Percentiles rank a stretch among this genome's conserved stretches.
Evolutionary conservation across 148 eudicot species (phyloP).

Genomic region (Chenopodium suecicum): DNA sequence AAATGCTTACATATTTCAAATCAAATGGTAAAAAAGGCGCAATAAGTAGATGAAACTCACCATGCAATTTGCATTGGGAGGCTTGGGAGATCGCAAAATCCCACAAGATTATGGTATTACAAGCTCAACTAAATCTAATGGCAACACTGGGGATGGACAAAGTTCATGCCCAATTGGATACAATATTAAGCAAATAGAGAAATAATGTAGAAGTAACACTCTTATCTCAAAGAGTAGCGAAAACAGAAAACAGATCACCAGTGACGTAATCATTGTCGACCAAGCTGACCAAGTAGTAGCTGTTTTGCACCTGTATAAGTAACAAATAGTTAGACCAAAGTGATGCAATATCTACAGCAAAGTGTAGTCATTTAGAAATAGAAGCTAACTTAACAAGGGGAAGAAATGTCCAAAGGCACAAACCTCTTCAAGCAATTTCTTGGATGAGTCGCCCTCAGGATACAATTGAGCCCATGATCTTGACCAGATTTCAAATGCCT

Average conservation of each 20-base stretch:
- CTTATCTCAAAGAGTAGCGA: slow-evolving; percentile 29
- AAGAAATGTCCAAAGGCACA: slow-evolving; percentile 5
- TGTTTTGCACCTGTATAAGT: slow-evolving; percentile 38
- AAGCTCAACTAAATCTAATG: slow-evolving; percentile 2
- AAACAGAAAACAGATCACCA: slow-evolving; percentile 39
- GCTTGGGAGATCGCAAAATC: slow-evolving; percentile 24
- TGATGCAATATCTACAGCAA: background rate
- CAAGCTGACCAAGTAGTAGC: slow-evolving; percentile 51
- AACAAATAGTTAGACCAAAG: background rate
- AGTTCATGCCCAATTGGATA: background rate
- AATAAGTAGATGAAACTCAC: slow-evolving; percentile 15
- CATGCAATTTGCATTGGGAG: slow-evolving; percentile 39
- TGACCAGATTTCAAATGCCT: slow-evolving; percentile 92
- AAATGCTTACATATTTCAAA: slow-evolving; percentile 1
- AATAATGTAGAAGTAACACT: background rate
- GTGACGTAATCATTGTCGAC: slow-evolving; percentile 38
- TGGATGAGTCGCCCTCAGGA: slow-evolving; percentile 71
- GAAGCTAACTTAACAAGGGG: background rate
- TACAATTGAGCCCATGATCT: slow-evolving; percentile 87
- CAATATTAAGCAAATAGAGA: background rate
- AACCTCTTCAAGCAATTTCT: slow-evolving; percentile 68
- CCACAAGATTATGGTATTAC: slow-evolving; percentile 25
- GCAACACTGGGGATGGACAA: slow-evolving; percentile 5
- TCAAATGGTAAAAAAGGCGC: slow-evolving; percentile 5
- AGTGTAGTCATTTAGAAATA: background rate